phyloP scores from a whole-genome alignment of 345 rosid species.

The Turnera subulata region DNA sequence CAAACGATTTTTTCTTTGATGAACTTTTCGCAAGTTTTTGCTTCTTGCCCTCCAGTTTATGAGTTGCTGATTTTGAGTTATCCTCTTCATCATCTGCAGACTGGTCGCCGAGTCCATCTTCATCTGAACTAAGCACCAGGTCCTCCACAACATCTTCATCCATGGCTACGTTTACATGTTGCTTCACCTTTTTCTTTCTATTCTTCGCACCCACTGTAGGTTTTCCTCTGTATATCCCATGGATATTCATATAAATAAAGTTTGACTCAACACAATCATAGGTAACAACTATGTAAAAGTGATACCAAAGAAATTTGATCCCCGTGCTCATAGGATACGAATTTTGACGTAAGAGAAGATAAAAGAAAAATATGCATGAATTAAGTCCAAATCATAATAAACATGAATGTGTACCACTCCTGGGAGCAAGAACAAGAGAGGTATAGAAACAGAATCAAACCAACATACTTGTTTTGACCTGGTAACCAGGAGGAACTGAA shows the following conservation, averaged over 20 bases:
- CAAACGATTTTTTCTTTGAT: slow-evolving; percentile 17
- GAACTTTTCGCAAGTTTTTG: slow-evolving; percentile 16
- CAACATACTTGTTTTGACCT: slow-evolving; percentile 50
- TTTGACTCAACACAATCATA: neutral
- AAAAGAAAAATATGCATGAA: too few relatives aligned
- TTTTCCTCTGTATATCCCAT: slow-evolving; percentile 40
- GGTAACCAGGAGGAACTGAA: slow-evolving; percentile 92
- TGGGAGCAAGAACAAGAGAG: too few relatives aligned
- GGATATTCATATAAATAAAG: neutral
- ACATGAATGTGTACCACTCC: too few relatives aligned
- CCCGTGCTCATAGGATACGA: too few relatives aligned
- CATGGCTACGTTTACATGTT: slow-evolving; percentile 28
- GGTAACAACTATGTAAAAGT: neutral
- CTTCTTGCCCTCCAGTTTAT: slow-evolving; percentile 22
- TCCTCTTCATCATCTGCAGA: slow-evolving; percentile 30
- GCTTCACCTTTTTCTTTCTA: slow-evolving; percentile 32
- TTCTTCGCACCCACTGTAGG: slow-evolving; percentile 44
- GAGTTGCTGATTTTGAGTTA: slow-evolving; percentile 1
- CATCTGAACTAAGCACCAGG: slow-evolving; percentile 82
- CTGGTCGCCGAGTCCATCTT: slow-evolving; percentile 41
- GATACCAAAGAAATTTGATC: too few relatives aligned
- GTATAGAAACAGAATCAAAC: neutral
- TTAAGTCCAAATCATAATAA: too few relatives aligned
- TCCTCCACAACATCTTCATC: slow-evolving; percentile 93
- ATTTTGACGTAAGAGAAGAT: too few relatives aligned